These are phyloP conservation scores for Zymoseptoria ardabiliae DNA, from an alignment of 2,329 filamentous ascomycete species.

Conservation along the genomic window DNA sequence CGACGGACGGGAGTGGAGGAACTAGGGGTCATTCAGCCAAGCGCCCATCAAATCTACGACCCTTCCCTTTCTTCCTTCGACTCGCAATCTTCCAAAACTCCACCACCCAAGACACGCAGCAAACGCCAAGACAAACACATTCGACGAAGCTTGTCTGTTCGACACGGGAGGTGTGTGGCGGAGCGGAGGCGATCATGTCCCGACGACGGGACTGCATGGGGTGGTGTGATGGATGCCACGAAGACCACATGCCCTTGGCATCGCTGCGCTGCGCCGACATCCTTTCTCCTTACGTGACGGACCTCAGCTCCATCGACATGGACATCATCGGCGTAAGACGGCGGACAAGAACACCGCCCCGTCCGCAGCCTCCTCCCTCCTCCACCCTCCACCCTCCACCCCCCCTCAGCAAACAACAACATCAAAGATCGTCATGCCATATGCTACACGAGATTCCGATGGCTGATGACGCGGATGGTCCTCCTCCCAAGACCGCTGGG, in stretches of 20 bases:
- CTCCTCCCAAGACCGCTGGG: not conserved
- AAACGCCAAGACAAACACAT: not conserved
- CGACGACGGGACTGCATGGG: not conserved
- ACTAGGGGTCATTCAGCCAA: not conserved
- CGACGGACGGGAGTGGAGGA: no score
- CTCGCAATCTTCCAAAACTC: not conserved
- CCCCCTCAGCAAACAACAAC: not conserved
- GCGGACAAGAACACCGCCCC: not conserved
- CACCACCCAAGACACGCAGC: not conserved
- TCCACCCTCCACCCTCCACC: not conserved
- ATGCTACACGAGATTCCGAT: not conserved
- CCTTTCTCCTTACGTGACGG: not conserved
- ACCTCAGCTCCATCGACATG: not conserved
- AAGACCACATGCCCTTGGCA: not conserved
- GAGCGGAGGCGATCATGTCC: not conserved
- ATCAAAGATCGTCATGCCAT: not conserved
- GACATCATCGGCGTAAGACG: not conserved
- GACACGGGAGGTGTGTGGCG: no score
- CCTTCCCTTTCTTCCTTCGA: no score
- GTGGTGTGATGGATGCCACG: not conserved
- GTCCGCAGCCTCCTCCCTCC: not conserved
- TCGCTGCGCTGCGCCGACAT: not conserved
- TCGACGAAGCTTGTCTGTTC: not conserved
- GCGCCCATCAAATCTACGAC: not conserved
- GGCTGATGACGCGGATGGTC: not conserved